Percentiles rank a stretch among this genome's conserved stretches.
Evolutionary conservation across 345 rosid genomes (phyloP).

Genomic region (Triadica sebifera): DNA sequence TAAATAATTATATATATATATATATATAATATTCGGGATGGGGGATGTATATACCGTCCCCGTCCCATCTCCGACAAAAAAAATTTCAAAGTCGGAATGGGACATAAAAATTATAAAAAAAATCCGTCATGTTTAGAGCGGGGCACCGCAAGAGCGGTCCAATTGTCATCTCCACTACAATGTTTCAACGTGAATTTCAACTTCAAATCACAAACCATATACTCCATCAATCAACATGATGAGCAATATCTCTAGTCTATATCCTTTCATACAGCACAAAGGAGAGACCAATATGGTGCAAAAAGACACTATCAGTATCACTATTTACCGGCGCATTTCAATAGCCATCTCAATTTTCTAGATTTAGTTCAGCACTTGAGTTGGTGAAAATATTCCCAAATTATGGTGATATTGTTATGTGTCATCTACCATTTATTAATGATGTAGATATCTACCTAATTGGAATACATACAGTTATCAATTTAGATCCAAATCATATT

Average conservation of each 20-base stretch:
- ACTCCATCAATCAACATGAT: not conserved
- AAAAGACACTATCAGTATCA: not conserved
- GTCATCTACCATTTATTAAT: not conserved
- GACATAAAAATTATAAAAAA: no score
- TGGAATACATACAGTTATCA: not conserved
- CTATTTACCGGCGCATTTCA: not conserved
- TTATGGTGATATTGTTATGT: conserved; percentile 2
- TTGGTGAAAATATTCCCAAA: not conserved
- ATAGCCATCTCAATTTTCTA: not conserved
- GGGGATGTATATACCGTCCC: no score
- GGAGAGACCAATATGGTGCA: not conserved
- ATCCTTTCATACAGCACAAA: not conserved
- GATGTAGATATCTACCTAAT: conserved; percentile 9
- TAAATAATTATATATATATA: no score
- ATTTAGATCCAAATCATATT: not conserved
- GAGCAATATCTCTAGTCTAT: not conserved
- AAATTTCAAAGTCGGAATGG: no score
- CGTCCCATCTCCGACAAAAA: no score
- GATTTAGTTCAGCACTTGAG: not conserved
- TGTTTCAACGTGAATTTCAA: not conserved
- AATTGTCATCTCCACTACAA: no score
- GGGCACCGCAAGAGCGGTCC: no score
- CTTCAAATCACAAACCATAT: not conserved
- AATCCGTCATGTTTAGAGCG: no score
- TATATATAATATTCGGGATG: no score